Evolutionary conservation across 2,329 filamentous ascomycete species (phyloP).

Genomic region (Nothomitra cinnamomea): DNA sequence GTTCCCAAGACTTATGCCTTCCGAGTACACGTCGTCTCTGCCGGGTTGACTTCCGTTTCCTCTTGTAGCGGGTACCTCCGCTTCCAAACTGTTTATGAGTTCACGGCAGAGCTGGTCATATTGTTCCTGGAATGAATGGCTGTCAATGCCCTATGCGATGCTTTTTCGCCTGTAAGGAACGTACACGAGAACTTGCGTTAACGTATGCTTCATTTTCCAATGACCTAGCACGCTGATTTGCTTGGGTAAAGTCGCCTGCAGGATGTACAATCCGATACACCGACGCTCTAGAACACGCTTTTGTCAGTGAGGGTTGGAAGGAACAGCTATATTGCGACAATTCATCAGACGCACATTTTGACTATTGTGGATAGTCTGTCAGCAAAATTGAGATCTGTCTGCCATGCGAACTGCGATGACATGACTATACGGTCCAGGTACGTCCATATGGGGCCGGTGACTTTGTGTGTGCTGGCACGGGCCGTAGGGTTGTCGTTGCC

Average conservation of each 20-base stretch:
- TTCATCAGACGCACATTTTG: slow-evolving; percentile 25
- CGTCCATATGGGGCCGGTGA: background rate
- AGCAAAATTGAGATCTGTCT: slow-evolving; percentile 25
- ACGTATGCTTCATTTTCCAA: slow-evolving; percentile 46
- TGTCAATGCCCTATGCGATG: slow-evolving; percentile 10
- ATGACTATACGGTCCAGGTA: background rate
- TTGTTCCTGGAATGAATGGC: slow-evolving; percentile 32
- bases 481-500: slow-evolving; percentile 1
- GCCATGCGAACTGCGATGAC: slow-evolving; percentile 21
- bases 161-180: slow-evolving; percentile 15
- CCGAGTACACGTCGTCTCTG: slow-evolving; percentile 2
- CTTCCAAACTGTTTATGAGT: slow-evolving; percentile 20
- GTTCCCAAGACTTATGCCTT: slow-evolving; percentile 26
- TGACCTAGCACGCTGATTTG: slow-evolving; percentile 39
- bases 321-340: slow-evolving; percentile 23
- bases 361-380: slow-evolving; percentile 26
- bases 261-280: slow-evolving; percentile 17
- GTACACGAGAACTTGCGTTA: slow-evolving; percentile 22
- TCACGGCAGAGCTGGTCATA: slow-evolving; percentile 28
- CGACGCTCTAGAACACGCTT: slow-evolving; percentile 3
- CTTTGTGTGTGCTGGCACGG: background rate
- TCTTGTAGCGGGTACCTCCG: slow-evolving; percentile 15
- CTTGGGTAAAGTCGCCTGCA: slow-evolving; percentile 29
- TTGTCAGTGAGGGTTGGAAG: background rate
- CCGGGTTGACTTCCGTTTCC: slow-evolving; percentile 12